phyloP scores from a whole-genome alignment of 2,329 filamentous ascomycete species.

The Aspergillus persii region DNA sequence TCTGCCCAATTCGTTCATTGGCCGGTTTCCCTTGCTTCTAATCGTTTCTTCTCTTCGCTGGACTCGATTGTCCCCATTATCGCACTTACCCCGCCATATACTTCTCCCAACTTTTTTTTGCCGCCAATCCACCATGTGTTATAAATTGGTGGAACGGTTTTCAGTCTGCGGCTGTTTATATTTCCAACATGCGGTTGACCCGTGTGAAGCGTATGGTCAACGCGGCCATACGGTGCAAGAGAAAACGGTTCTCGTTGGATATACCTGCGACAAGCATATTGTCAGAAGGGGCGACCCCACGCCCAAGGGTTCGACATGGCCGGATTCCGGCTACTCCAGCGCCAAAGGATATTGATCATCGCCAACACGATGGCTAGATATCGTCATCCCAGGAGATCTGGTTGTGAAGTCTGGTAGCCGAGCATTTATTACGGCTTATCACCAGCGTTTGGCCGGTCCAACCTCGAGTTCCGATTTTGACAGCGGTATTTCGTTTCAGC shows the following conservation, averaged over 20 bases:
- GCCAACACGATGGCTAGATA: background rate
- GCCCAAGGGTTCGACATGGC: constrained; percentile 11
- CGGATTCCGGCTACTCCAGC: constrained; percentile 27
- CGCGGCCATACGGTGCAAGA: constrained; percentile 70
- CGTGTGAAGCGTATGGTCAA: constrained; percentile 72
- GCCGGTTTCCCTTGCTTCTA: background rate
- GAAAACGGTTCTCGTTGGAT: constrained; percentile 78
- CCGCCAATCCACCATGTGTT: constrained; percentile 68
- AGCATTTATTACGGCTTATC: background rate
- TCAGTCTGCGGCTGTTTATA: constrained; percentile 85
- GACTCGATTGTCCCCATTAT: background rate
- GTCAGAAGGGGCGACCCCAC: constrained; percentile 6
- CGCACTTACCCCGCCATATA: background rate
- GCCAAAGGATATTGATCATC: constrained; percentile 17
- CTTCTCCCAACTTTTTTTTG: background rate
- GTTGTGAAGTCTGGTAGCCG: background rate
- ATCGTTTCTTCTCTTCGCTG: background rate
- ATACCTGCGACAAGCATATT: constrained; percentile 65
- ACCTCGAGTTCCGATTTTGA: background rate
- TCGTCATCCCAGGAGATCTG: background rate
- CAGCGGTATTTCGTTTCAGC: background rate
- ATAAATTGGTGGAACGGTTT: constrained; percentile 81
- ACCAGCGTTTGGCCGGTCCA: background rate
- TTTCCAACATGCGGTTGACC: constrained; percentile 81
- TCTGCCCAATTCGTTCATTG: constrained; percentile 1